Percentiles rank a stretch among this genome's conserved stretches.
Evolutionary conservation across 164 flowering plant genomes (phyloP).

Genomic region (Malania oleifera): DNA sequence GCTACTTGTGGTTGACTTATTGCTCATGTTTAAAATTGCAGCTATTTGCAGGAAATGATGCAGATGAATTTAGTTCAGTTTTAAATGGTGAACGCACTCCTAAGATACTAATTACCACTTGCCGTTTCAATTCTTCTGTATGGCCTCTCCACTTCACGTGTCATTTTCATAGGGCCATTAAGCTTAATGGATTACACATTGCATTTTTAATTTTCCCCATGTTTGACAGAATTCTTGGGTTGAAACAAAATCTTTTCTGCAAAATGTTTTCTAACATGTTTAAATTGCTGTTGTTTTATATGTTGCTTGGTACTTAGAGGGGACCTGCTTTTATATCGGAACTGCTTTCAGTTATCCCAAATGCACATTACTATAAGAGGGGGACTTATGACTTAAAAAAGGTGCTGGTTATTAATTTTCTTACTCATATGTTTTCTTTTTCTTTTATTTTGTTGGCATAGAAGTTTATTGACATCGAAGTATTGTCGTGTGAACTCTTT

Average conservation of each 20-base stretch:
- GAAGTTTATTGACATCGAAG: background rate
- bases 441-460: background rate
- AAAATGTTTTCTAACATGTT: too few species aligned
- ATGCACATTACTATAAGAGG: conserved; percentile 3
- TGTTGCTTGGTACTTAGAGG: conserved; percentile 1
- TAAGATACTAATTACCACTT: conserved; percentile 3
- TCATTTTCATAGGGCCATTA: too few species aligned
- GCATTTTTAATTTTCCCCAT: too few species aligned
- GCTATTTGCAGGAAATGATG: conserved; percentile 7
- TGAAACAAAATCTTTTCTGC: too few species aligned
- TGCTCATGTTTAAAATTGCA: background rate
- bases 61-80: conserved; percentile 5
- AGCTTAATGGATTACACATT: too few species aligned
- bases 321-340: conserved; percentile 3
- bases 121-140: conserved; percentile 4
- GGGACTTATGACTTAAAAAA: conserved; percentile 5
- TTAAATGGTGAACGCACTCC: background rate
- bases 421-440: background rate
- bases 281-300: background rate
- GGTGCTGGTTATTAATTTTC: background rate
- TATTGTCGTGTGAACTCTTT: background rate
- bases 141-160: too few species aligned
- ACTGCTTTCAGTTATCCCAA: conserved; percentile 2
- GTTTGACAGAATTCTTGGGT: too few species aligned
- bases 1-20: too few species aligned